Base-by-base conservation (phyloP, 1,139 yeast species). In the Debaryomycetaceae sp. region DNA sequence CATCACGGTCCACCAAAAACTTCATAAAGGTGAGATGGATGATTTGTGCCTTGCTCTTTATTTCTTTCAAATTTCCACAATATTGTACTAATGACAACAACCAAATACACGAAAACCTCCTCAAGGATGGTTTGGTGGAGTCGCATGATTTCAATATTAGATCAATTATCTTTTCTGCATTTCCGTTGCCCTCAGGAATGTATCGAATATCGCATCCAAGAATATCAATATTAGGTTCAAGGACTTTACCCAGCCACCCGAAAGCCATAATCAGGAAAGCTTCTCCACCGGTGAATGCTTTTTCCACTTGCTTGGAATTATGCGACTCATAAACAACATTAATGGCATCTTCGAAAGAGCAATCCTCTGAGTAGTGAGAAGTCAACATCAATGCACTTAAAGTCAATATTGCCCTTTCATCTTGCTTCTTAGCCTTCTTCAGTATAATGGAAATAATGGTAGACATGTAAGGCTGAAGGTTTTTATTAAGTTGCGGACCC, bases 51-150 rank as follows among this genome's bases (percentile, higher is more conserved):
- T 68, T 68, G 1, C 64, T 67, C 44, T 66, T 62, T 1, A 87
- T 65, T 0, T 62, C 62, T 0, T 70, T 58, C 6, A 74, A 59
- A 39, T 77, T 72, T 2, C 85, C 82, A 58, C 91, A 83, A 55
- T 80, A 87, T 56, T 89, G 96, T 6, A 83, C 84, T 40, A 90
- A 57, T 1, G 96, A 85, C 17, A 93, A 70, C 20, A 93, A 68
- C 96, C 98, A 90, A 36, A 91, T 78, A 63, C 96, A 88, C 0
- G 91, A 80, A 1, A 93, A 87, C 52, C 79, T 85, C 49, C 95
- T 72, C 39, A 85, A 62, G 1, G 84, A 65, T 0, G 97, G 97
- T 52, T 87, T 87, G 0, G 96, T 79, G 20, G 79, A 70, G 7
- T 72, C 66, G 49, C 90, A 80, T 2, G 82, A 72, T 9, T 63